A percentile compares a stretch with the other conserved stretches of the same genome.
Evolutionary conservation across 805 yeast genomes (phyloP).

Genomic region (Kockiozyma suomiensis): DNA sequence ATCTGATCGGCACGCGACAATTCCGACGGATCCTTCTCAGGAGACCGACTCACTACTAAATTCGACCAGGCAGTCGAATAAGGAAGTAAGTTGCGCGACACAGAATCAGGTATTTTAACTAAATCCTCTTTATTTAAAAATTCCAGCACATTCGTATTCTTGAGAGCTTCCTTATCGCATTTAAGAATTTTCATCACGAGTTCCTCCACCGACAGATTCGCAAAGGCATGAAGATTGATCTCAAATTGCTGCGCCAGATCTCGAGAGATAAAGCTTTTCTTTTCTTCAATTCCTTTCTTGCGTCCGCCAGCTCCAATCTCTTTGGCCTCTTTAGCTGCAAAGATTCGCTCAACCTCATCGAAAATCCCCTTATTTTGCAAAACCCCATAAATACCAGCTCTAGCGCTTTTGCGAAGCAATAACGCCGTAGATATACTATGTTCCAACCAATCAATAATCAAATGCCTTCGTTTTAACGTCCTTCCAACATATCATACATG

Average conservation of each 20-base stretch:
- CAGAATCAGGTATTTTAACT: constrained; percentile 69
- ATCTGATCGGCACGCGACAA: constrained; percentile 86
- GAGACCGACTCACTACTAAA: constrained; percentile 45
- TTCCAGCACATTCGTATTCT: constrained; percentile 75
- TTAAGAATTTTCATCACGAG: constrained; percentile 69
- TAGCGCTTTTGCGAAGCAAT: constrained; percentile 46
- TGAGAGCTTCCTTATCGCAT: constrained; percentile 73
- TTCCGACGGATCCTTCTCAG: constrained; percentile 73
- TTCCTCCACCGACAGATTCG: constrained; percentile 61
- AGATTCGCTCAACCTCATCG: constrained; percentile 79
- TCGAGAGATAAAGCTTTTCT: constrained; percentile 71
- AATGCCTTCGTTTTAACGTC: no score
- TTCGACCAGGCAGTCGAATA: constrained; percentile 73
- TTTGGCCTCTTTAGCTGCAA: constrained; percentile 77
- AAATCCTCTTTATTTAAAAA: constrained; percentile 77
- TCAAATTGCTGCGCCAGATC: constrained; percentile 95
- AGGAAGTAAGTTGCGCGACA: constrained; percentile 75
- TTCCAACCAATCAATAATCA: no score
- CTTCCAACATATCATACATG: not conserved
- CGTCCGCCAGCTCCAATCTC: constrained; percentile 47
- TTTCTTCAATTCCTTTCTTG: constrained; percentile 53
- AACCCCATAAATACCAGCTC: constrained; percentile 63
- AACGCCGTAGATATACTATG: no score
- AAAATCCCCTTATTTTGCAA: constrained; percentile 77
- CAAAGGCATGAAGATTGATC: constrained; percentile 81